phyloP scores from a whole-genome alignment of 2,329 filamentous ascomycete species.

The Hirsutella rhossiliensis region DNA sequence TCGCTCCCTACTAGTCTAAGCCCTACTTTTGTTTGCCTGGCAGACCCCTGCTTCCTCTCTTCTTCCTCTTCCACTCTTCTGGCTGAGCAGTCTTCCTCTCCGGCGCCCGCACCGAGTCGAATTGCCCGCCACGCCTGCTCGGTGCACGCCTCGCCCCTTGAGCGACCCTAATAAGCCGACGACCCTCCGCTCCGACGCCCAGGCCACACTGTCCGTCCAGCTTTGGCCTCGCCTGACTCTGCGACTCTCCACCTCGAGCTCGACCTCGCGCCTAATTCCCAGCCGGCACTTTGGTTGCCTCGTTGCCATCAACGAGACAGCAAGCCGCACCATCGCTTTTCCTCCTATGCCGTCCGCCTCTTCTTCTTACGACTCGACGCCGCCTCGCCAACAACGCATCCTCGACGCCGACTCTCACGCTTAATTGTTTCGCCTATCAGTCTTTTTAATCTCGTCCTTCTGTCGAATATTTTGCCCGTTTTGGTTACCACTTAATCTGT shows the following conservation, averaged over 20 bases:
- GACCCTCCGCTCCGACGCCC: no score
- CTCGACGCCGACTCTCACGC: constrained; percentile 4
- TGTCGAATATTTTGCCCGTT: constrained; percentile 10
- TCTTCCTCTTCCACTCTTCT: no score
- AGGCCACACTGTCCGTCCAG: no score
- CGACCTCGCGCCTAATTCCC: no score
- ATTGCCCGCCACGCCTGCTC: background rate
- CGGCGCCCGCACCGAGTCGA: background rate
- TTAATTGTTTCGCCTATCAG: constrained; percentile 4
- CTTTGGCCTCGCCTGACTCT: no score
- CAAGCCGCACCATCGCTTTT: background rate
- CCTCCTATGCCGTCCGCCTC: background rate
- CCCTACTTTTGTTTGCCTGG: no score
- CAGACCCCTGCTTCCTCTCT: no score
- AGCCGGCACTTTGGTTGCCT: background rate
- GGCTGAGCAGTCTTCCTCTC: no score
- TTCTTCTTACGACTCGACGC: background rate
- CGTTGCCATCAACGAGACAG: background rate
- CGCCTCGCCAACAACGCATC: background rate
- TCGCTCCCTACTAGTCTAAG: no score
- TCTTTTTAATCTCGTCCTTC: background rate
- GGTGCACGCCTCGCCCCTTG: background rate
- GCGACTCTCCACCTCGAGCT: no score
- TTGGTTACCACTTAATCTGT: constrained; percentile 18
- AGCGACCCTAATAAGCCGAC: no score